Evolutionary conservation across 176 grass and related monocot species (phyloP).

Genomic region (Bothriochloa decipiens): DNA sequence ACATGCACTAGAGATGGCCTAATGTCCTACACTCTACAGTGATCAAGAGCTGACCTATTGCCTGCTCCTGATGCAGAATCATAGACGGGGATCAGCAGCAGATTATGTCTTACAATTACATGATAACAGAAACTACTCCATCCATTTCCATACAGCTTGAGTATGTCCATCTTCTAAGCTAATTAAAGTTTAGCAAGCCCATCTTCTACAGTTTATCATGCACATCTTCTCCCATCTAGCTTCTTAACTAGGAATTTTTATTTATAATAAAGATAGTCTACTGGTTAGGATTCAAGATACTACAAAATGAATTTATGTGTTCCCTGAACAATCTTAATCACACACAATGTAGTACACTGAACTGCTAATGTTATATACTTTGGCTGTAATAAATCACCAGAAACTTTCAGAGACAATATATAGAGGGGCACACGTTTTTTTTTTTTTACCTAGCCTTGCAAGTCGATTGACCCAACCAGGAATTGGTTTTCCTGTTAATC

Average conservation of each 20-base stretch:
- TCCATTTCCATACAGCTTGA: neutral
- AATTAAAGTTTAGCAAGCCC: neutral
- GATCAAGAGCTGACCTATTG: too few species aligned
- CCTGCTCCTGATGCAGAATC: too few species aligned
- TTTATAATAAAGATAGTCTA: constrained; percentile 8
- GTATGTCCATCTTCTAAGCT: neutral
- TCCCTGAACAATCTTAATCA: neutral
- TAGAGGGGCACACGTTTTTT: constrained; percentile 12
- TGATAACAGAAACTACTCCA: constrained; percentile 1
- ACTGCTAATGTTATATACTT: neutral
- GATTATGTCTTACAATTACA: neutral
- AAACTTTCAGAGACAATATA: constrained; percentile 19
- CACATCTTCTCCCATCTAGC: constrained; percentile 6
- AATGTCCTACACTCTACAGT: too few species aligned
- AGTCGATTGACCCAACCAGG: constrained; percentile 97
- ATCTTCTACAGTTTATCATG: neutral
- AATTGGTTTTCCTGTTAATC: constrained; percentile 72
- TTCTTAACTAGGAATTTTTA: constrained; percentile 27
- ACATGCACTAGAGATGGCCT: too few species aligned
- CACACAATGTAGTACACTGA: neutral
- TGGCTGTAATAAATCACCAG: constrained; percentile 25
- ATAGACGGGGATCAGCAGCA: too few species aligned
- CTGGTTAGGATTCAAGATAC: neutral
- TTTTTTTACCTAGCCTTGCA: constrained; percentile 78
- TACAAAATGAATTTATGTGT: constrained; percentile 15